These are phyloP conservation scores for Aspergillus novofumigatus DNA, from an alignment of 2,329 filamentous ascomycete species.

Conservation along the genomic window DNA sequence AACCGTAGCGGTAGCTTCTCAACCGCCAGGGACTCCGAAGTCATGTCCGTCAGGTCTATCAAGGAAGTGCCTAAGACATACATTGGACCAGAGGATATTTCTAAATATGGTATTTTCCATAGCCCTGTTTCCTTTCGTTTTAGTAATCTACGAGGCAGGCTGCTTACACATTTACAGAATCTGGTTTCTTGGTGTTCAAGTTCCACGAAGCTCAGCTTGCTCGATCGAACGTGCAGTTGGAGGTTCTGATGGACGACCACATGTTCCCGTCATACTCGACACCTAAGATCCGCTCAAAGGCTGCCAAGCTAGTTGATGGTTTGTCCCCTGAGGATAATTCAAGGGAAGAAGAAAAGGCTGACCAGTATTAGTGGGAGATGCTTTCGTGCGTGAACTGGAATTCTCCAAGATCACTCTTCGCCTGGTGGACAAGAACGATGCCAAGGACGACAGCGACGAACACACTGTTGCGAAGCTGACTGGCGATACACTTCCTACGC, in stretches of 20 bases:
- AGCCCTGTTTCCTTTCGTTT: neutral
- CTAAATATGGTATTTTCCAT: conserved; percentile 61
- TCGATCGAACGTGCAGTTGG: conserved; percentile 69
- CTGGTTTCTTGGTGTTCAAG: conserved; percentile 89
- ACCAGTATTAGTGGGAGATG: conserved; percentile 65
- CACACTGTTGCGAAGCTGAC: conserved; percentile 75
- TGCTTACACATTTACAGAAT: conserved; percentile 53
- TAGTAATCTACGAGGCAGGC: neutral
- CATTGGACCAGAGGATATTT: conserved; percentile 73
- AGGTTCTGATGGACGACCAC: conserved; percentile 92
- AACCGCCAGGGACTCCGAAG: conserved; percentile 45
- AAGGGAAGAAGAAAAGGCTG: conserved; percentile 4
- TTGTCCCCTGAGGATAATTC: conserved; percentile 19
- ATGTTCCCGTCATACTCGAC: conserved; percentile 85
- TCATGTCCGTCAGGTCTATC: conserved; percentile 41
- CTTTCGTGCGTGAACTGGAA: conserved; percentile 94
- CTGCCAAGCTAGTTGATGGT: conserved; percentile 78
- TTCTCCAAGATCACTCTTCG: conserved; percentile 89
- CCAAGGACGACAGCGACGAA: conserved; percentile 64
- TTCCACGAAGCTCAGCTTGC: conserved; percentile 85
- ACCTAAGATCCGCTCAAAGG: conserved; percentile 65
- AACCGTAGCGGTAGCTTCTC: neutral
- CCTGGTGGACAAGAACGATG: conserved; percentile 74
- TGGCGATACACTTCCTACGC: conserved; percentile 78
- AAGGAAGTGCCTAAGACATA: conserved; percentile 68